Conservation (phyloP, 2,329 filamentous ascomycete species). For the Penicillium sp. region DNA sequence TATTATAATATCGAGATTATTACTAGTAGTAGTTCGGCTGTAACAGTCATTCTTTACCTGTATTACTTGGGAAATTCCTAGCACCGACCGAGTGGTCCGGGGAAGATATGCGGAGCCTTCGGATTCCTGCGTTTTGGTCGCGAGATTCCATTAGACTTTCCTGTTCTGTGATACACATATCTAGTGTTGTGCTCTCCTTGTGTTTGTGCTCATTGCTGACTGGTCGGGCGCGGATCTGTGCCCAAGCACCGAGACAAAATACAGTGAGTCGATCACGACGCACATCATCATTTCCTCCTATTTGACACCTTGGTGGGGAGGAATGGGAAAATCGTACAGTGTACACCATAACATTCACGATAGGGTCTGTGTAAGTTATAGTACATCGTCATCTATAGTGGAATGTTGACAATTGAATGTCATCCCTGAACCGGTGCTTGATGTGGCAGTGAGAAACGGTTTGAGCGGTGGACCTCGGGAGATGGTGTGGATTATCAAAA, state of each 20-base stretch:
- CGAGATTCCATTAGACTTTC: conserved; percentile 12
- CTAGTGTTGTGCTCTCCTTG: background rate
- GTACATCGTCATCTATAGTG: conserved; percentile 10
- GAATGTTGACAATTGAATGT: background rate
- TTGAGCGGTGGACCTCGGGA: conserved; percentile 25
- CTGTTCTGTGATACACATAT: conserved; percentile 13
- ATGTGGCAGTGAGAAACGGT: conserved; percentile 31
- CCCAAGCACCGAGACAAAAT: conserved; percentile 8
- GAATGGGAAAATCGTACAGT: background rate
- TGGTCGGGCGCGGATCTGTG: conserved; percentile 13
- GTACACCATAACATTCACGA: conserved; percentile 7
- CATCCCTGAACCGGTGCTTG: conserved; percentile 20
- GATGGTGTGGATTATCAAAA: conserved; percentile 15
- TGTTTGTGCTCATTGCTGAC: conserved; percentile 7
- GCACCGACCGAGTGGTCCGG: conserved; percentile 27
- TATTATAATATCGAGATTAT: background rate
- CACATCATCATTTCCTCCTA: conserved; percentile 20
- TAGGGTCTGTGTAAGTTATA: background rate
- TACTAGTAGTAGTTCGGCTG: background rate
- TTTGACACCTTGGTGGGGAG: conserved; percentile 6
- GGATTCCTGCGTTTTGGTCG: conserved; percentile 23
- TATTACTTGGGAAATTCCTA: conserved; percentile 16
- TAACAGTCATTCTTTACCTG: conserved; percentile 9
- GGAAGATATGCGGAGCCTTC: conserved; percentile 27
- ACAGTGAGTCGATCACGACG: conserved; percentile 20